These are phyloP conservation scores for Seiridium cupressi DNA, from an alignment of 2,329 filamentous ascomycete genomes.

Conservation along the genomic window DNA sequence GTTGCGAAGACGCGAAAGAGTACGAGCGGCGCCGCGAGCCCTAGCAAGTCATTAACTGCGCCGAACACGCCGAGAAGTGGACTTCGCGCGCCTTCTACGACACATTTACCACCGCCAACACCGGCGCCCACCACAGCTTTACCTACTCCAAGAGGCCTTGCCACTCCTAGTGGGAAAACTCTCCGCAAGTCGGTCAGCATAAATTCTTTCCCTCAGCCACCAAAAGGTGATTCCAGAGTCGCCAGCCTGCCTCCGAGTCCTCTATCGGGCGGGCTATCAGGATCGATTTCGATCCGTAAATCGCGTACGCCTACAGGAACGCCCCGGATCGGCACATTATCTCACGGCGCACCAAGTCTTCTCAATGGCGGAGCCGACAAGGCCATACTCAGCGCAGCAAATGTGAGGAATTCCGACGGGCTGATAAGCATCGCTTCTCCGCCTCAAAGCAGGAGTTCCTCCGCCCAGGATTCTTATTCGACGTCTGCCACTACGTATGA, in stretches of 20 bases:
- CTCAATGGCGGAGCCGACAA: constrained; percentile 79
- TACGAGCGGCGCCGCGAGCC: constrained; percentile 46
- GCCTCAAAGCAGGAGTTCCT: constrained; percentile 86
- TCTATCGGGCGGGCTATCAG: constrained; percentile 41
- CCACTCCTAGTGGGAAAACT: constrained; percentile 63
- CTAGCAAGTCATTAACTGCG: constrained; percentile 42
- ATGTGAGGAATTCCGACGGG: constrained; percentile 69
- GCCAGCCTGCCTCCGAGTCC: constrained; percentile 63
- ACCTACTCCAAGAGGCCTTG: constrained; percentile 53
- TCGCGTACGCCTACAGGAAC: constrained; percentile 49
- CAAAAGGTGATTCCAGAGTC: constrained; percentile 60
- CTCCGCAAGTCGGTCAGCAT: constrained; percentile 90
- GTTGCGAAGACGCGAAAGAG: constrained; percentile 71
- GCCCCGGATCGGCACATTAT: constrained; percentile 50
- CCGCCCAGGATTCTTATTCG: constrained; percentile 87
- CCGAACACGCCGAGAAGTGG: constrained; percentile 56
- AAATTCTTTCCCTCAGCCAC: constrained; percentile 89
- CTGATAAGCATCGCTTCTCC: constrained; percentile 77
- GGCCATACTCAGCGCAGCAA: constrained; percentile 61
- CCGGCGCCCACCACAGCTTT: constrained; percentile 53
- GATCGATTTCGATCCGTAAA: constrained; percentile 44
- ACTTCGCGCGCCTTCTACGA: constrained; percentile 58
- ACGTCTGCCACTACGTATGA: constrained; percentile 89
- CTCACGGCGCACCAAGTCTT: constrained; percentile 64
- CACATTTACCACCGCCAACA: constrained; percentile 47